Conservation (phyloP, 2,329 filamentous ascomycete species). For the Pyrenochaeta sp. region DNA sequence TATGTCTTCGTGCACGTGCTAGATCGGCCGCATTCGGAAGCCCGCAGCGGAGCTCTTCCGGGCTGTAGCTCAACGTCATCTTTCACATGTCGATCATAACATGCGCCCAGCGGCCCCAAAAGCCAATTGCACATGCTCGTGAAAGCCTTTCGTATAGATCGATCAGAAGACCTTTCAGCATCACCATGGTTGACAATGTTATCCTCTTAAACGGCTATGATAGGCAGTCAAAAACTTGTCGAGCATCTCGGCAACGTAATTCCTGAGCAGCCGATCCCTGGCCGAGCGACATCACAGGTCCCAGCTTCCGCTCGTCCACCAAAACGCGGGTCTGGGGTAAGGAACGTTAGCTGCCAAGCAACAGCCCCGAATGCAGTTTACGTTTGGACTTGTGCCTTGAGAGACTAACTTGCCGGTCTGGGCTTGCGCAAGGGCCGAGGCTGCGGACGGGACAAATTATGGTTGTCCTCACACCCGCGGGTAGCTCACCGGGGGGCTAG, state of each 20-base stretch:
- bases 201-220: constrained; percentile 1
- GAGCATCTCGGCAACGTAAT: constrained; percentile 19
- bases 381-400: constrained; percentile 29
- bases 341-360: constrained; percentile 25
- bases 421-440: constrained; percentile 46
- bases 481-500: constrained; percentile 22
- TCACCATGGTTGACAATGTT: not conserved
- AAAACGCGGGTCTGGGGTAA: constrained; percentile 41
- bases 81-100: constrained; percentile 40
- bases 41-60: constrained; percentile 33
- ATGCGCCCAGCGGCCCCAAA: constrained; percentile 14
- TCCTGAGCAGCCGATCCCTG: constrained; percentile 36
- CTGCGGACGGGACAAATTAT: constrained; percentile 37
- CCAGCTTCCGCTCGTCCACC: constrained; percentile 48
- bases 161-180: constrained; percentile 3
- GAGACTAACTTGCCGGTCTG: constrained; percentile 24
- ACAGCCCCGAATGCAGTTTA: constrained; percentile 17
- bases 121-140: constrained; percentile 25
- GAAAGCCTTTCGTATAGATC: constrained; percentile 9
- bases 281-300: constrained; percentile 35
- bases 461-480: constrained; percentile 44
- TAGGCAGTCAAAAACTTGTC: constrained; percentile 3
- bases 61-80: constrained; percentile 38
- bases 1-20: constrained; percentile 30
- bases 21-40: constrained; percentile 27